Conservation (phyloP, 331 rosid species). For the Rhamnella rubrinervis region DNA sequence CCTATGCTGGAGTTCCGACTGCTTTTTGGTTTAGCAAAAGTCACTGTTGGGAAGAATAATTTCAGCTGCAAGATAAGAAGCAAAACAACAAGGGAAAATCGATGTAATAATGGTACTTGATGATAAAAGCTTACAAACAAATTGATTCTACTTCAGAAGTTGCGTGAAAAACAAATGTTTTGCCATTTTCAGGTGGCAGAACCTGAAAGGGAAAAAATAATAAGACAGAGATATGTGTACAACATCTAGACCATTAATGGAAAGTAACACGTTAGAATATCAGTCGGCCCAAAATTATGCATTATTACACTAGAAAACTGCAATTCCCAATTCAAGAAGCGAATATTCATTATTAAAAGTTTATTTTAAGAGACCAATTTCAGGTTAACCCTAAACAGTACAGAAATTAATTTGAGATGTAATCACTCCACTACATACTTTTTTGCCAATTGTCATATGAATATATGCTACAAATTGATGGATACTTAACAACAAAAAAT, state of each 20-base stretch:
- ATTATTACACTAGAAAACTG: too few species aligned
- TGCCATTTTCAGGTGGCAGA: neutral
- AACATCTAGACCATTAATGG: neutral
- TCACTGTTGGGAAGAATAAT: constrained; percentile 76
- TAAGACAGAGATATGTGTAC: neutral
- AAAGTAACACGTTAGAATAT: too few species aligned
- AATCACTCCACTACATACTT: too few species aligned
- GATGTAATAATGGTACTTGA: constrained; percentile 18
- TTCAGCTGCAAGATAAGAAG: constrained; percentile 69
- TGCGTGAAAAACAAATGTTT: neutral
- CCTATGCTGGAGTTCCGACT: constrained; percentile 94
- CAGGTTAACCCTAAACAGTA: too few species aligned
- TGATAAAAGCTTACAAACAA: constrained; percentile 3
- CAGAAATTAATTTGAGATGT: too few species aligned
- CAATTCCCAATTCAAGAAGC: too few species aligned
- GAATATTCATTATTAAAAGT: too few species aligned
- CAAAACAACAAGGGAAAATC: neutral
- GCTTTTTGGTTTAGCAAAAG: constrained; percentile 90
- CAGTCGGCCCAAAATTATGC: too few species aligned
- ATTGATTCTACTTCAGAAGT: constrained; percentile 1
- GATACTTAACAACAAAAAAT: too few species aligned
- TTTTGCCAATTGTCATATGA: too few species aligned
- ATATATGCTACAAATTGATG: too few species aligned
- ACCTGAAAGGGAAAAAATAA: neutral
- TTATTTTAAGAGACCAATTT: too few species aligned